A percentile compares a stretch with the other conserved stretches of the same genome.
Conservation (phyloP, 371 early-diverging fungal genomes). For the Paraphysoderma sedebokerense region DNA sequence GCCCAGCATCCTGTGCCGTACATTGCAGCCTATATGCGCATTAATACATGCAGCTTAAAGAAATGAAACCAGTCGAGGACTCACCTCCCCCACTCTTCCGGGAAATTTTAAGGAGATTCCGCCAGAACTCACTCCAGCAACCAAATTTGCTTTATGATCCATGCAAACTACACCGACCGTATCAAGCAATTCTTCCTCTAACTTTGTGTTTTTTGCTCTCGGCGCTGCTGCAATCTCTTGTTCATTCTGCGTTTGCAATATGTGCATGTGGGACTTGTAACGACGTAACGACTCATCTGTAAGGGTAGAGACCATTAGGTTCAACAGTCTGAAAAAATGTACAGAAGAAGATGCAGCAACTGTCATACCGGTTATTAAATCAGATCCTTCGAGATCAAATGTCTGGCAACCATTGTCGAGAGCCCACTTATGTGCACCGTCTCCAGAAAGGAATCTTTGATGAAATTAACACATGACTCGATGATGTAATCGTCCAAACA, state of each 20-base stretch:
- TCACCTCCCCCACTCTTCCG: constrained; percentile 73
- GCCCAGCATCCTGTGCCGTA: constrained; percentile 61
- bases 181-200: constrained; percentile 29
- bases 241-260: constrained; percentile 5
- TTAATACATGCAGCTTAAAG: background rate
- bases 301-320: too few relatives aligned
- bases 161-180: constrained; percentile 77
- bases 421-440: too few relatives aligned
- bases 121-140: constrained; percentile 70
- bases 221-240: background rate
- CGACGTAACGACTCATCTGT: background rate
- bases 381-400: too few relatives aligned
- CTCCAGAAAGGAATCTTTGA: background rate
- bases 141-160: constrained; percentile 41
- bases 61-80: background rate
- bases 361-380: too few relatives aligned
- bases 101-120: constrained; percentile 67
- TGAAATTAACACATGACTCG: background rate
- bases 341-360: too few relatives aligned
- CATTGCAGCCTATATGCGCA: constrained; percentile 37
- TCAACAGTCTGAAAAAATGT: too few relatives aligned
- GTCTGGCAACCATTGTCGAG: too few relatives aligned
- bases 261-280: background rate
- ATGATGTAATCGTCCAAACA: background rate
- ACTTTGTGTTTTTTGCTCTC: constrained; percentile 1